phyloP scores from a whole-genome alignment of 371 early-diverging fungal species.

The Syncephalastrum racemosum region DNA sequence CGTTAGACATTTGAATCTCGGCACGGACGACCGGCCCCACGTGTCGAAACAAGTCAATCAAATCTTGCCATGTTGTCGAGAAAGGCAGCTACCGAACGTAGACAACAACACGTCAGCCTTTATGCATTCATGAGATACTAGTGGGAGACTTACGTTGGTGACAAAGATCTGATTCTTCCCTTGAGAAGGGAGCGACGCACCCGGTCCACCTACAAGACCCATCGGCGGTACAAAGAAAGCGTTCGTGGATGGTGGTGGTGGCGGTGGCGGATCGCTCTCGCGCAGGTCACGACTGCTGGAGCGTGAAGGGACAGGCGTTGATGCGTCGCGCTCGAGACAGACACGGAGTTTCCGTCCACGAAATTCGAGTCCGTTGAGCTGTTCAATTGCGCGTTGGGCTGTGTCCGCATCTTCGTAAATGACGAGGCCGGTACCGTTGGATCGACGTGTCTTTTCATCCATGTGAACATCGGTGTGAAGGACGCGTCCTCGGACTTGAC shows the following conservation, averaged over 20 bases:
- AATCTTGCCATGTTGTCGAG: constrained; percentile 65
- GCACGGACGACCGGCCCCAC: constrained; percentile 55
- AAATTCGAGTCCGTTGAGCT: constrained; percentile 78
- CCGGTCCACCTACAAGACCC: constrained; percentile 42
- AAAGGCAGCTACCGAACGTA: constrained; percentile 49
- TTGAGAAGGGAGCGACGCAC: constrained; percentile 38
- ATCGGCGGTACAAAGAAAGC: constrained; percentile 19
- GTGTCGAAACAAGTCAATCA: constrained; percentile 66
- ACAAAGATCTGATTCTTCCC: constrained; percentile 58
- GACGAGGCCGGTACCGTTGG: constrained; percentile 74
- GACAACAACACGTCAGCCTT: not conserved
- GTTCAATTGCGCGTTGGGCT: constrained; percentile 66
- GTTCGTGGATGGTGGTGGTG: constrained; percentile 8
- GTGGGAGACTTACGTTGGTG: constrained; percentile 45
- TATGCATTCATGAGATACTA: not conserved
- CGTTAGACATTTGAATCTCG: constrained; percentile 51
- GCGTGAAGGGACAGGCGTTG: constrained; percentile 17
- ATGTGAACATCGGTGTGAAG: constrained; percentile 67
- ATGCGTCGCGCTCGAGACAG: constrained; percentile 32
- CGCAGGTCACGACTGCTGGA: constrained; percentile 5
- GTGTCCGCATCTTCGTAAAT: constrained; percentile 65
- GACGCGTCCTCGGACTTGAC: constrained; percentile 59
- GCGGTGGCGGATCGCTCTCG: constrained; percentile 14
- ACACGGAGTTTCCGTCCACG: constrained; percentile 77
- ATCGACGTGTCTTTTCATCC: constrained; percentile 55